Percentiles rank a stretch among this genome's conserved stretches.
Conservation (phyloP, 345 rosid genomes). For the Eucalyptus sideroxylon region DNA sequence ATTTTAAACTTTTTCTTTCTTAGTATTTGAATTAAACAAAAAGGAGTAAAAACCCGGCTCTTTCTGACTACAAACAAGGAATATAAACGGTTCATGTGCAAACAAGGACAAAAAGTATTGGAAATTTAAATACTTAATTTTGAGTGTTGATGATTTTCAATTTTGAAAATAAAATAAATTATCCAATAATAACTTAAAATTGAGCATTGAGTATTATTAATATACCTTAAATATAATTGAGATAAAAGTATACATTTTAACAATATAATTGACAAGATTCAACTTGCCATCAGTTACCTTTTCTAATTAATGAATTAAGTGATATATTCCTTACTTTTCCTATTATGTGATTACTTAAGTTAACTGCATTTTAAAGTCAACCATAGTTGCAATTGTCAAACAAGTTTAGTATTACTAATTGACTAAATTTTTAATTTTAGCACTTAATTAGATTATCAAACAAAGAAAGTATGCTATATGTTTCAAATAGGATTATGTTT, state of each 20-base stretch:
- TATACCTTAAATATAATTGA: not conserved
- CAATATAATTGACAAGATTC: not conserved
- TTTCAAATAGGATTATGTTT: not conserved
- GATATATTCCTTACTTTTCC: not conserved
- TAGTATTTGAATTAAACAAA: fast-evolving
- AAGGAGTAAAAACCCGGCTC: fast-evolving
- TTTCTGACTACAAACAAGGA: not conserved
- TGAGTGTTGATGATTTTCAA: not conserved
- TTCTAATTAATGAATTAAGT: not conserved
- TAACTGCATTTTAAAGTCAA: not conserved
- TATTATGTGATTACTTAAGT: not conserved
- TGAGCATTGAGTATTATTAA: not conserved
- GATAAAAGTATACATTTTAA: not conserved
- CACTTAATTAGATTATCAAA: not conserved
- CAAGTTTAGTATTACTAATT: not conserved
- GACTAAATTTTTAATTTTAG: not conserved
- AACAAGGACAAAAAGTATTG: not conserved
- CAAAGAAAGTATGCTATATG: not conserved
- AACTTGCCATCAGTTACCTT: not conserved
- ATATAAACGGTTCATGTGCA: not conserved
- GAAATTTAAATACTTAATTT: not conserved
- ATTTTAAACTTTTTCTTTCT: no score
- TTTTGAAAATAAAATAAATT: not conserved
- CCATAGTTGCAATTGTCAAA: not conserved
- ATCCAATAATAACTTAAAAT: not conserved